A percentile compares a stretch with the other conserved stretches of the same genome.
These are phyloP conservation scores for Fraxinus cuspidata DNA, from an alignment of 257 asterid genomes.

Conservation along the genomic window DNA sequence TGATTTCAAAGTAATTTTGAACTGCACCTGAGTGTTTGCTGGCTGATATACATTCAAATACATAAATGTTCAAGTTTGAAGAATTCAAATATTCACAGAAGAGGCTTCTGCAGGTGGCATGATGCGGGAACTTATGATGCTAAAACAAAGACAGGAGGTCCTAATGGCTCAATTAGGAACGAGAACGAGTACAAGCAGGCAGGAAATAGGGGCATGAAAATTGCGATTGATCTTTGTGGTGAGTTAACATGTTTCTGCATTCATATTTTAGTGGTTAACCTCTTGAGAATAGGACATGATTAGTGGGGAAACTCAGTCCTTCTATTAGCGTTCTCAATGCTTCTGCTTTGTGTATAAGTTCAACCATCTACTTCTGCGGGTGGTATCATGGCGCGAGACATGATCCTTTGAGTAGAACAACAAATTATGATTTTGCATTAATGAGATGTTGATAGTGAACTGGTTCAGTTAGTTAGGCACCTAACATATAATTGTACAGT, in stretches of 20 bases:
- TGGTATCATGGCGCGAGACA: neutral
- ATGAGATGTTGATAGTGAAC: too few relatives aligned
- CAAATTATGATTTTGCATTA: too few relatives aligned
- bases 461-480: too few relatives aligned
- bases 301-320: neutral
- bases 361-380: neutral
- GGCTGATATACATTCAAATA: neutral
- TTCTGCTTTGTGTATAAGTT: constrained; percentile 3
- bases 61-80: neutral
- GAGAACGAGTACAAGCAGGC: constrained; percentile 53
- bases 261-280: neutral
- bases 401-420: neutral
- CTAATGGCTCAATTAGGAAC: constrained; percentile 84
- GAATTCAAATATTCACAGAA: neutral
- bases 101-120: constrained; percentile 70
- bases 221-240: constrained; percentile 82
- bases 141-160: constrained; percentile 77
- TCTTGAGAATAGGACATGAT: neutral
- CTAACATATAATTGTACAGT: too few relatives aligned
- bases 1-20: neutral
- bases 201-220: constrained; percentile 69
- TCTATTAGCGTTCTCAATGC: neutral
- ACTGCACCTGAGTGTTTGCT: neutral
- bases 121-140: constrained; percentile 94
- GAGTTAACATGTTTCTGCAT: constrained; percentile 14